Base-by-base conservation (phyloP, 768 basidiomycete species). In the Lactarius quietus region DNA sequence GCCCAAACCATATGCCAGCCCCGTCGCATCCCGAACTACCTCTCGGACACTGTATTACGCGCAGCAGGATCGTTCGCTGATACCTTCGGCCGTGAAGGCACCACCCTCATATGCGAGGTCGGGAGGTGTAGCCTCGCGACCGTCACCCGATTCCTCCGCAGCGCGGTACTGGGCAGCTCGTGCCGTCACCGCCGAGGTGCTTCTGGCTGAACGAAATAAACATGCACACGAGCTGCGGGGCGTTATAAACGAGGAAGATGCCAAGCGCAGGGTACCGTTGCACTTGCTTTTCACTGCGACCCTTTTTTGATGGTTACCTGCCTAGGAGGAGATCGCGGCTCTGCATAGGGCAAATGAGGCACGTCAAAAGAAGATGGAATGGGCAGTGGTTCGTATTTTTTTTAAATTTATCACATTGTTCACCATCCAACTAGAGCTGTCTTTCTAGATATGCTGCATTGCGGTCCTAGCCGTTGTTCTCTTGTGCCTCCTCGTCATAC, bases 101-200 rank as follows among this genome's bases (percentile, higher is more conserved):
- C 23, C 4, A 10, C 45, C 45, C 5, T 12, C 45, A 10, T n/a
- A n/a, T n/a, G n/a, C n/a, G n/a, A 48, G n/a, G 48, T 26, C 33
- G 9, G 29, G 33, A 18, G 6, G 54, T 20, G 18, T 6, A 33
- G 54, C 54, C 28, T 3, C 29, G 4, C 8, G 18, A 17, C 54
- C 54, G 12, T 18, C n/a, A 20, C 56, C 56, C 15, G 56, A 57
- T 23, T 23, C 56, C 35, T 57, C 36, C 56, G 71, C 72, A 1
- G 86, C 86, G 68, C 84, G 83, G 65, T 88, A 88, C 70, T 90
- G 89, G 89, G 85, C 85, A 31, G 76, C 82, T 18, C 83, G 89
- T 3, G 87, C 89, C 3, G 69, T 88, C 28, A 79, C 82, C 3
- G 88, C 88, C 1, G 89, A 91, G 72, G 81, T 85, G 3, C 73